Conservation (phyloP, 306 rosid species). For the Glycine latifolia region DNA sequence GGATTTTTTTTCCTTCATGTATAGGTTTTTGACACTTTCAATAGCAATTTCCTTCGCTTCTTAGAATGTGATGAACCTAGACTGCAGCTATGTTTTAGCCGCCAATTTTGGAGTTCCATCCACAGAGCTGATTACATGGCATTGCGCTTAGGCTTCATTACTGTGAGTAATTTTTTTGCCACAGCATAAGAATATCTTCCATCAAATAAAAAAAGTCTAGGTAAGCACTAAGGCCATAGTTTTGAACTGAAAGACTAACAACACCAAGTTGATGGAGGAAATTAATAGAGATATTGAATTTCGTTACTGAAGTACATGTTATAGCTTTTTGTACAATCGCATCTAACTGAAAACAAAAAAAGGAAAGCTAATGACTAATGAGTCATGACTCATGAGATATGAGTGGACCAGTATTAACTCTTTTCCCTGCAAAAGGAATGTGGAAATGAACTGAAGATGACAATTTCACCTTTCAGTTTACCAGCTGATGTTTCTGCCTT, state of each 20-base stretch:
- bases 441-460: slow-evolving; percentile 19
- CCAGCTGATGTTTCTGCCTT: slow-evolving; percentile 44
- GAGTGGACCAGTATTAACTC: neutral
- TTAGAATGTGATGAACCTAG: slow-evolving; percentile 25
- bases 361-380: neutral
- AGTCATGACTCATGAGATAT: slow-evolving; percentile 23
- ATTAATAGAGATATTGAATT: neutral
- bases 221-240: neutral
- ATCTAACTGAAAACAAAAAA: slow-evolving; percentile 26
- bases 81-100: slow-evolving; percentile 93
- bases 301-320: neutral
- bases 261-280: slow-evolving; percentile 8
- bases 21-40: slow-evolving; percentile 1
- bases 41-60: slow-evolving; percentile 14
- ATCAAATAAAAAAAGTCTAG: slow-evolving; percentile 12
- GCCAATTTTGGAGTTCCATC: slow-evolving; percentile 96
- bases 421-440: slow-evolving; percentile 35
- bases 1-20: slow-evolving; percentile 25
- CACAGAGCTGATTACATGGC: slow-evolving; percentile 87
- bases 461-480: slow-evolving; percentile 29
- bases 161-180: slow-evolving; percentile 58
- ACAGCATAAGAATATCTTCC: slow-evolving; percentile 10
- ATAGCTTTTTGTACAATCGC: slow-evolving; percentile 4
- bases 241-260: slow-evolving; percentile 12
- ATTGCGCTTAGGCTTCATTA: slow-evolving; percentile 86